Base-by-base conservation (phyloP, 2,329 filamentous ascomycete species). In the Microcyclospora tardicrescens region DNA sequence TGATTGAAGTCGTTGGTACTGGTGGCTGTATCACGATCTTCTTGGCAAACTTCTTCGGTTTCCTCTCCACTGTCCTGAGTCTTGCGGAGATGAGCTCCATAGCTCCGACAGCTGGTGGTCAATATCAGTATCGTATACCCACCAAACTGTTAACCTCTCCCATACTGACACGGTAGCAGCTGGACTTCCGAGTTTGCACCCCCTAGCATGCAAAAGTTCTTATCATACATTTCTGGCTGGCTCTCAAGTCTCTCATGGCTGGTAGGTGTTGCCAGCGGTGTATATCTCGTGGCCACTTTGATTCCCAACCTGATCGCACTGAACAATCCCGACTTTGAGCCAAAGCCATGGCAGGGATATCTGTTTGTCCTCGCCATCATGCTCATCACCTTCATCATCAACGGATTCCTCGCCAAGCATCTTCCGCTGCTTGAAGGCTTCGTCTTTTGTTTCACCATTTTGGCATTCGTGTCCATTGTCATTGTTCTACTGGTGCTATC, bases 41-140 rank as follows among this genome's bases (percentile, higher is more conserved):
- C n/a, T 39, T 55, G 11, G 38, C 38, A 36, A 39, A 42, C 37
- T 36, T 35, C 19, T 24, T 19, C 16, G 39, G 35, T 14, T 36
- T 41, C 28, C 28, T 33, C 13, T 12, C 38, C 10, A 30, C 41
- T 10, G 38, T 41, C 10, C 40, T 43, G 11, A 50, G 42, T 35
- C 39, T 69, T 53, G 64, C 65, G 3, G 67, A 69, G 42, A 67
- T 69, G 64, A 63, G 62, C 2, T 67, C 63, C 10, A 69, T 69
- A 59, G 68, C 69, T 2, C 71, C 71, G 0, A 75, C 68, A 0
- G 64, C 66, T 6, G 70, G 70, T 13, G 71, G 72, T 2, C 72
- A 76, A 46, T 75, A 75, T 43, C 71, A 75, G 19, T 24, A 24
- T 24, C 19, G 19, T 24, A 5, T 24, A 24, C 19, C 19, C 19